Percentiles rank a stretch among this genome's conserved stretches.
Evolutionary conservation across 2,329 filamentous ascomycete species (phyloP).

Genomic region (Sporothrix variecibatus): DNA sequence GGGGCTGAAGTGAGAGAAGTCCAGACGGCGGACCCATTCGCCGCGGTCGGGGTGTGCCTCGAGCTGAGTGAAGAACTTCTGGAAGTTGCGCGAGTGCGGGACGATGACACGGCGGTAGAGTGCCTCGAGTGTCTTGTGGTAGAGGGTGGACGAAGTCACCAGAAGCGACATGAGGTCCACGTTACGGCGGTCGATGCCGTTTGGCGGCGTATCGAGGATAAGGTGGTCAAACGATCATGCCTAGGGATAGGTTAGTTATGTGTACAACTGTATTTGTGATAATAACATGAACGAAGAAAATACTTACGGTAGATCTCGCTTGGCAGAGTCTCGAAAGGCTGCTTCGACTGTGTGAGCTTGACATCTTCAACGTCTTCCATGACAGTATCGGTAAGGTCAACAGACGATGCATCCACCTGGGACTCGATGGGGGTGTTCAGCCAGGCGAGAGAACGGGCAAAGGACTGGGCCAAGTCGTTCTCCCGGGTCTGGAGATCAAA

Average conservation of each 20-base stretch:
- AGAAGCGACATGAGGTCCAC: conserved; percentile 75
- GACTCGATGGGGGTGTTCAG: conserved; percentile 9
- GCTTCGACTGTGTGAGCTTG: not conserved
- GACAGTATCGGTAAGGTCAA: conserved; percentile 22
- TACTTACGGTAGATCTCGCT: conserved; percentile 69
- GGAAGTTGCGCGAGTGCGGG: conserved; percentile 80
- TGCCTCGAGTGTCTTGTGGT: conserved; percentile 71
- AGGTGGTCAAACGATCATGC: conserved; percentile 72
- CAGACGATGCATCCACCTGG: conserved; percentile 21
- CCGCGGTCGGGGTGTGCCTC: conserved; percentile 67
- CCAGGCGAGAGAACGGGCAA: conserved; percentile 23
- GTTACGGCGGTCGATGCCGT: conserved; percentile 74
- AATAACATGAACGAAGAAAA: not conserved
- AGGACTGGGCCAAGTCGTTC: conserved; percentile 15
- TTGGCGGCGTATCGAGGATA: conserved; percentile 71
- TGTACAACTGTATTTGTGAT: not conserved
- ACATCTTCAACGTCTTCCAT: conserved; percentile 23
- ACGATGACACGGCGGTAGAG: conserved; percentile 80
- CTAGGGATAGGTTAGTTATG: conserved; percentile 43
- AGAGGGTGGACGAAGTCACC: conserved; percentile 72
- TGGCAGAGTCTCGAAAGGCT: conserved; percentile 64
- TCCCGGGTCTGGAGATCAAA: conserved; percentile 8
- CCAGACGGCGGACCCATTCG: conserved; percentile 73
- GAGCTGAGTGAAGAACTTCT: conserved; percentile 74
- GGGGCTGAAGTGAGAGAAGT: conserved; percentile 85